A percentile compares a stretch with the other conserved stretches of the same genome.
These are phyloP conservation scores for Lyophyllum atratum DNA, from an alignment of 768 basidiomycete species.

Conservation along the genomic window DNA sequence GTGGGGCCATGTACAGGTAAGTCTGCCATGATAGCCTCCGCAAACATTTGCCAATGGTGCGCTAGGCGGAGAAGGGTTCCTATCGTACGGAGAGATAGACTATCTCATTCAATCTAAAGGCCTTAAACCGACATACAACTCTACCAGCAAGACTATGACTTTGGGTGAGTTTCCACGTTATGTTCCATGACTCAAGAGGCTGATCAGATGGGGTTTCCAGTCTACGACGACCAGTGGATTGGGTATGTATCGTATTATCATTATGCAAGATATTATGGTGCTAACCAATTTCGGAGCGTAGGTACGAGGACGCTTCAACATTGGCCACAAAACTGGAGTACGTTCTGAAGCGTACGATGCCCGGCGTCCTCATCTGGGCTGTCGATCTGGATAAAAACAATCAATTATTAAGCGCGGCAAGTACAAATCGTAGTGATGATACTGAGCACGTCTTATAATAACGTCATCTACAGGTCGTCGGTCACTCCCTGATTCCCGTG, in stretches of 20 bases:
- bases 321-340: background rate
- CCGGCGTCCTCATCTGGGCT: background rate
- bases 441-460: too few relatives aligned
- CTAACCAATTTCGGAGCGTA: background rate
- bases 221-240: too few relatives aligned
- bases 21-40: background rate
- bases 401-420: background rate
- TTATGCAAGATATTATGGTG: too few relatives aligned
- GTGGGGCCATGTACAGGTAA: conserved; percentile 4
- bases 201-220: too few relatives aligned
- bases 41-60: background rate
- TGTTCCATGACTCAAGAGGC: too few relatives aligned
- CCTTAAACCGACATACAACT: background rate
- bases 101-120: background rate
- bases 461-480: background rate
- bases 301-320: background rate
- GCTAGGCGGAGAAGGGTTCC: background rate
- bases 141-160: background rate
- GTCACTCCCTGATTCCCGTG: background rate
- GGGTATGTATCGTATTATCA: too few relatives aligned
- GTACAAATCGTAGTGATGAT: too few relatives aligned
- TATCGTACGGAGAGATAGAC: background rate
- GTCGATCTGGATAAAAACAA: background rate
- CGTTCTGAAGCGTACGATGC: background rate
- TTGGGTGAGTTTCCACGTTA: background rate